Percentiles rank a stretch among this genome's conserved stretches.
Conservation (phyloP, 2,329 filamentous ascomycete genomes). For the Talaromyces piceae region DNA sequence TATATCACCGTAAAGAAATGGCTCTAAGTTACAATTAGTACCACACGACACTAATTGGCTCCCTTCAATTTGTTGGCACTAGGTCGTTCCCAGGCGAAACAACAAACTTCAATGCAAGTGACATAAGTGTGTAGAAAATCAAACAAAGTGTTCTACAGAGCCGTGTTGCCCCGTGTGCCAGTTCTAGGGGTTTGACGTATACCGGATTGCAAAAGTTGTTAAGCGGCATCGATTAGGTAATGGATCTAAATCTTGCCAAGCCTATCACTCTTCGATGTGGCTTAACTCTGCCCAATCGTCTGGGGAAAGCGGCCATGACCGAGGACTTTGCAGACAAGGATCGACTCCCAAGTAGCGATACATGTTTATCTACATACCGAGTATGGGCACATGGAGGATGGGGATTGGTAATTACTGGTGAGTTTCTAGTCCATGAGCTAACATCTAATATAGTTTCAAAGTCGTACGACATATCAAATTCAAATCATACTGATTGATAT, state of each 20-base stretch:
- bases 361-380: background rate
- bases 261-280: slow-evolving; percentile 6
- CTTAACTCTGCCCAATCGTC: slow-evolving; percentile 2
- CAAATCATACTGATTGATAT: background rate
- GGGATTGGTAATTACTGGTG: slow-evolving; percentile 38
- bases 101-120: no score
- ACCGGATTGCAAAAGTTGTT: no score
- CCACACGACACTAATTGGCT: no score
- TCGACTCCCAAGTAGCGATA: background rate
- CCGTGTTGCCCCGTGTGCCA: no score
- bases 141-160: no score
- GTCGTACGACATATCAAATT: background rate
- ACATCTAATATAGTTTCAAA: background rate
- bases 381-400: slow-evolving; percentile 42
- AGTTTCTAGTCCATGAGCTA: slow-evolving; percentile 8
- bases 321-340: slow-evolving; percentile 2
- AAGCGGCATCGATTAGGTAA: background rate
- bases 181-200: background rate
- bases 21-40: no score
- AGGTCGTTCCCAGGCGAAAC: no score
- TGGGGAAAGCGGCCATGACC: slow-evolving; percentile 8
- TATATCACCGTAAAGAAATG: no score
- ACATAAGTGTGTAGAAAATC: no score
- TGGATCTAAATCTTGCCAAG: slow-evolving; percentile 16
- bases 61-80: no score